Evolutionary conservation across 192 early-diverging fungal species (phyloP).

Genomic region (Coemansia sp.): DNA sequence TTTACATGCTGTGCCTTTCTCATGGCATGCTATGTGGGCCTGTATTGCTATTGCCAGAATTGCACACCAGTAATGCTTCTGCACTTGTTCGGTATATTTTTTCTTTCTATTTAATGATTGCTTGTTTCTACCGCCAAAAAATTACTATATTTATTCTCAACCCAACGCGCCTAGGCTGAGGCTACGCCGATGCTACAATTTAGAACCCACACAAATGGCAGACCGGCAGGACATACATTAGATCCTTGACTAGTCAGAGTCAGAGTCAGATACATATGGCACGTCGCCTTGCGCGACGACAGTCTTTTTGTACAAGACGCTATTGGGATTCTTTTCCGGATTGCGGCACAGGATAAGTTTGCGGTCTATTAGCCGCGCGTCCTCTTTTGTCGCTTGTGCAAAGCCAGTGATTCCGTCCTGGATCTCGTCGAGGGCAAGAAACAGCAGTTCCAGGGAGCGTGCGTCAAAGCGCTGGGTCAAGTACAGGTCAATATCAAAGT

Average conservation of each 20-base stretch:
- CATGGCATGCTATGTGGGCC: too few relatives aligned
- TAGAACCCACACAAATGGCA: not conserved
- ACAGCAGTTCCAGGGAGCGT: conserved; percentile 40
- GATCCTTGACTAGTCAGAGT: conserved; percentile 15
- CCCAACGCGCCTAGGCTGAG: too few relatives aligned
- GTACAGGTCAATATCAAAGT: conserved; percentile 54
- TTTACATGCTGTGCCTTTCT: too few relatives aligned
- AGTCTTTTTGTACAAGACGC: conserved; percentile 55
- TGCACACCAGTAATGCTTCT: too few relatives aligned
- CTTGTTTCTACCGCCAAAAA: not conserved
- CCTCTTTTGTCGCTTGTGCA: conserved; percentile 38
- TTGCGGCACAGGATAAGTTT: conserved; percentile 63
- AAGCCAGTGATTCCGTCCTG: conserved; percentile 44
- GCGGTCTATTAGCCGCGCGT: conserved; percentile 59
- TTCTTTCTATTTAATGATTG: conserved; percentile 2
- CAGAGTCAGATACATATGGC: conserved; percentile 45
- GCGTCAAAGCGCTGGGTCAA: conserved; percentile 46
- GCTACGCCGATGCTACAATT: not conserved
- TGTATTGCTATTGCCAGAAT: too few relatives aligned
- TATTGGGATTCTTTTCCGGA: conserved; percentile 69
- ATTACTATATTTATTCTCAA: too few relatives aligned
- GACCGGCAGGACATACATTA: not conserved
- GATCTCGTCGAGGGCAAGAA: conserved; percentile 53
- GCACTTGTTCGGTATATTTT: not conserved
- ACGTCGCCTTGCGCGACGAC: conserved; percentile 20